Base-by-base conservation (phyloP, 495 filamentous ascomycete species). In the Neurospora hispaniola region DNA sequence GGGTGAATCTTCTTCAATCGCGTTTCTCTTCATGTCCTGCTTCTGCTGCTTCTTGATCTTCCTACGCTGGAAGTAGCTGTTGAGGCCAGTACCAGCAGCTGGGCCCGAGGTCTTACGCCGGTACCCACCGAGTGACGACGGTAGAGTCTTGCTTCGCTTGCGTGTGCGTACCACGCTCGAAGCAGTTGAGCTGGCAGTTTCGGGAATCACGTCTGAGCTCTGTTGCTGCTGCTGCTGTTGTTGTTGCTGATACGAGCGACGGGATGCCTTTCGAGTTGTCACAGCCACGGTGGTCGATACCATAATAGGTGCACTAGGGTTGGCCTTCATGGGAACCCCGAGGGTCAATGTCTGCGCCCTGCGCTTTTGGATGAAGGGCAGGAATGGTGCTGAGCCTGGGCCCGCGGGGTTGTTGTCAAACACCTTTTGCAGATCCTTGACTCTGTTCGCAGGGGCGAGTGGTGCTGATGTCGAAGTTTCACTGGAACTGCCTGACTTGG, bases 1-100 rank as follows among this genome's bases (percentile, higher is more conserved):
- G 0, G 81, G 81, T 6, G 80, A 83, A 23, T 80, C 75, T 69
- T 62, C 69, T 8, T 6, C 54, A 14, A 14, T 27, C 27, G 14
- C 54, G 2, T 35, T 7, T 62, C 73, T 71, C 18, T 69, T 72
- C 70, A 66, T 75, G 44, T 18, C 74, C 46, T 70, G 73, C 66
- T 42, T 73, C 62, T 71, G 73, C n/a, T 62, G n/a, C 12, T 41
- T 43, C 39, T 66, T 71, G 3, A 27, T 44, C n/a, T 38, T 46
- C 38, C 40, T 46, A 46, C 40, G 27, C 70, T 46, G 42, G 41
- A 46, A 71, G 27, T 71, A 31, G 54, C 54, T 62, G 54, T 27
- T 62, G 1, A 35, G 16, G 48, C 23, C 54, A 62, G 12, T 27
- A 27, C 23, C 27, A 18, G 54, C 27, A 62, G 27, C n/a, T 2